Evolutionary conservation across 1,284 basidiomycete genomes (phyloP), one percentile per base, ranked within the genome.

Genomic region (Moesziomyces antarcticus): DNA sequence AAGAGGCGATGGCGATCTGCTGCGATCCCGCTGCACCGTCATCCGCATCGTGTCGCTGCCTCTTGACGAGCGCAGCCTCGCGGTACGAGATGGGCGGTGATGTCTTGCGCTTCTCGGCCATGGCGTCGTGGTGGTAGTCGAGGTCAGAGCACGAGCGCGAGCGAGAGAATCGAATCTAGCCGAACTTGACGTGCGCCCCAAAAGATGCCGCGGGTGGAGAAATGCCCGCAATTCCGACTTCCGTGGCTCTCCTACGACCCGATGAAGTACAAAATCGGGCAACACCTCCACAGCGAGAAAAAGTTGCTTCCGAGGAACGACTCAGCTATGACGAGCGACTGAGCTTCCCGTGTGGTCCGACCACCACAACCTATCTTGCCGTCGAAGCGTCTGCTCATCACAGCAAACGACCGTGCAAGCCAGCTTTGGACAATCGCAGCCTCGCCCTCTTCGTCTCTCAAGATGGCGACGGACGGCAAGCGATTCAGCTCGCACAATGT

Each of bases 71-170:
- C 18, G 66, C 53, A 8, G 60, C 55, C 25, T 61, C 62, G 30
- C 68, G 59, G 52, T 59, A 68, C 22, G 72, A 68, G 30, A 70
- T 53, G 37, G 70, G 56, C 27, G 78, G 75, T 1, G 78, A 74
- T 37, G 73, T 56, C 56, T 80, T 81, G 49, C 80, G 80, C 54
- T 82, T 82, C 45, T 77, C 78, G 3, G 78, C 73, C 81, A 81
- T 82, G 20, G n/a, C 50, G 24, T 47, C 5, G 21, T 42, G 42
- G 20, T 41, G 30, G 41, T 21, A 6, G 16, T 22, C 20, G 47
- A 13, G 22, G 22, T 18, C 13, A 33, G 37, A 20, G 53, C 45
- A 44, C 14, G 49, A 7, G 53, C 45, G 48, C 14, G 49, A 7
- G 4, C 45, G 43, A 27, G 42, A 27, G 44, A 40, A 27, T 33